phyloP scores from a whole-genome alignment of 176 grass and related monocot genomes.

The Urochloa ruziziensis region DNA sequence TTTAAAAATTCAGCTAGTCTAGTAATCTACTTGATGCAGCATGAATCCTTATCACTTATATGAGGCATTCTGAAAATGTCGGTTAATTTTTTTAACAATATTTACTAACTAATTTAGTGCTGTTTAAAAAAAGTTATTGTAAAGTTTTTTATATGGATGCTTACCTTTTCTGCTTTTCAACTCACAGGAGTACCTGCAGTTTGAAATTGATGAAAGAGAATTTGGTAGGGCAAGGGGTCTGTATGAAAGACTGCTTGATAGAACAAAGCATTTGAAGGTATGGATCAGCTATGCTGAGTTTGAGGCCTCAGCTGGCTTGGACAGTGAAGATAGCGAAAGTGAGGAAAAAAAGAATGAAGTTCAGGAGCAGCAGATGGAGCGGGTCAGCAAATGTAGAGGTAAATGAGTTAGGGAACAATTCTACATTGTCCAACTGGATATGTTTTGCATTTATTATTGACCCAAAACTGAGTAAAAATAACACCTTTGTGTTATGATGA shows the following conservation, averaged over 20 bases:
- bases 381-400: conserved; percentile 56
- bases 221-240: conserved; percentile 68
- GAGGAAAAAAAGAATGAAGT: conserved; percentile 51
- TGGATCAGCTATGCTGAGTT: conserved; percentile 95
- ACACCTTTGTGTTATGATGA: conserved; percentile 15
- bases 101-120: background rate
- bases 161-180: background rate
- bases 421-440: background rate
- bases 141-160: background rate
- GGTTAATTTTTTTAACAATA: background rate
- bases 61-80: background rate
- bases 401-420: conserved; percentile 18
- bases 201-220: conserved; percentile 81
- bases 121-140: background rate
- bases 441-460: conserved; percentile 2
- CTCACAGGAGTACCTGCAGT: conserved; percentile 78
- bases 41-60: conserved; percentile 4
- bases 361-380: conserved; percentile 43
- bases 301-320: conserved; percentile 66
- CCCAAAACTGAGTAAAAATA: background rate
- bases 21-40: background rate
- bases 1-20: background rate
- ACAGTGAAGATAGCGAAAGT: conserved; percentile 34
- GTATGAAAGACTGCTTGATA: conserved; percentile 82
- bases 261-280: conserved; percentile 89